phyloP scores from a whole-genome alignment of 805 yeast species.

The Spathaspora boniae region DNA sequence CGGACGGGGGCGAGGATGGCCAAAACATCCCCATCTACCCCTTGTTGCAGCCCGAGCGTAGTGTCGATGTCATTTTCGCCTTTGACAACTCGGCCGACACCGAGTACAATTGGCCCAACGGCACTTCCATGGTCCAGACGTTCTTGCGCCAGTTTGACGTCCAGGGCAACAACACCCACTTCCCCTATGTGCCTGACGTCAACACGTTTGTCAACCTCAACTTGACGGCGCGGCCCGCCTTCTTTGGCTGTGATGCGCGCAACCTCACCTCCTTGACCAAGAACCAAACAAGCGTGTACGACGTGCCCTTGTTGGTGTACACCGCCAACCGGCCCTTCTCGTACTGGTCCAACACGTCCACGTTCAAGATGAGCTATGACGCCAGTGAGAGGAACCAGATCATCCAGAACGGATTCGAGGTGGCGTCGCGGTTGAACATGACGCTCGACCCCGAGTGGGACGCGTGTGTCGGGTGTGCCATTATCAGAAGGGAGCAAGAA shows the following conservation, averaged over 20 bases:
- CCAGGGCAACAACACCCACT: slow-evolving; percentile 57
- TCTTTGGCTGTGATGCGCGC: slow-evolving; percentile 39
- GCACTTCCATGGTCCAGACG: slow-evolving; percentile 30
- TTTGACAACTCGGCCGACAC: slow-evolving; percentile 33
- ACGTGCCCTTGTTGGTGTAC: slow-evolving; percentile 38
- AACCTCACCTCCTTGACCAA: slow-evolving; percentile 34
- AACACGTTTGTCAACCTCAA: slow-evolving; percentile 56
- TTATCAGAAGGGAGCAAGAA: slow-evolving; percentile 73
- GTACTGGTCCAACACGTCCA: slow-evolving; percentile 30
- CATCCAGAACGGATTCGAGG: slow-evolving; percentile 36
- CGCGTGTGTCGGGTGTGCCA: slow-evolving; percentile 69
- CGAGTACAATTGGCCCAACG: slow-evolving; percentile 33
- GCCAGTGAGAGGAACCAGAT: slow-evolving; percentile 34
- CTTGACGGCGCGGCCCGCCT: slow-evolving; percentile 48
- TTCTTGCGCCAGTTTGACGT: slow-evolving; percentile 32
- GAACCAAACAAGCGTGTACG: slow-evolving; percentile 35
- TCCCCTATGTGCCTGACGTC: slow-evolving; percentile 78
- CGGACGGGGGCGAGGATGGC: slow-evolving; percentile 41
- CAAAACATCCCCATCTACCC: slow-evolving; percentile 39
- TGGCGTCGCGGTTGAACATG: slow-evolving; percentile 28
- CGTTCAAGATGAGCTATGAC: slow-evolving; percentile 29
- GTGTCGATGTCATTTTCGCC: slow-evolving; percentile 37
- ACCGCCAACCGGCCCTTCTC: slow-evolving; percentile 37
- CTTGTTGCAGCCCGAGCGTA: slow-evolving; percentile 30
- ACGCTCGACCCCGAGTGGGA: slow-evolving; percentile 36